Evolutionary conservation across 495 filamentous ascomycete genomes (phyloP), one percentile per base, ranked within the genome.

Genomic region (Podospora didyma): DNA sequence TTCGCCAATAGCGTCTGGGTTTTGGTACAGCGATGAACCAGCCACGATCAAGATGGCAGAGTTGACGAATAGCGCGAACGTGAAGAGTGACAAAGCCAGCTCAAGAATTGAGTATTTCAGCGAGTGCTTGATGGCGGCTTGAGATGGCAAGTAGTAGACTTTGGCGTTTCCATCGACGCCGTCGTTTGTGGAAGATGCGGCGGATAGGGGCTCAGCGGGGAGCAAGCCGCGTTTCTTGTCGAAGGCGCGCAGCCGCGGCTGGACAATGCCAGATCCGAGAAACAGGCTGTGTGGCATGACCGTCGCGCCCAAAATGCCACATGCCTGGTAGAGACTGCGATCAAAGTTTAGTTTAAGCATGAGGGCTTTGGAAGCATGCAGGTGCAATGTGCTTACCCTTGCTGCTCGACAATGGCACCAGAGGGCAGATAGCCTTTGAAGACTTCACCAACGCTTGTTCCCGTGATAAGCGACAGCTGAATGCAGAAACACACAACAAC

Each of bases 261-360:
- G 89, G 0, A 96, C 89, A 46, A 96, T 86, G 11, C 90, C 92
- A 46, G 86, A 90, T n/a, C 92, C 92, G 7, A 96, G 80, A 63
- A 91, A 96, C 26, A 96, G 79, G 48, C 86, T 89, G 69, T 96
- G 92, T 4, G 92, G 92, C 92, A 96, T 96, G 21, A 96, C 90
- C 2, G 92, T 96, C 16, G 92, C 92, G 21, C 92, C 92, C 11
- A 96, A 80, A 60, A 96, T 96, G 54, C 91, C 92, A 65, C 92
- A 96, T 52, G 89, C 87, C 71, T 94, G 89, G 73, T 93, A 96
- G 14, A 96, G 70, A 26, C 66, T 54, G 24, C 37, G 6, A 23
- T 24, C 1, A 16, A 19, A n/a, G 26, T 4, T 31, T 49, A 17
- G 21, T n/a, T n/a, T n/a, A n/a, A n/a, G n/a, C n/a, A n/a, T n/a